Evolutionary conservation across 1,284 basidiomycete species (phyloP).

Genomic region (Grifola frondosa): DNA sequence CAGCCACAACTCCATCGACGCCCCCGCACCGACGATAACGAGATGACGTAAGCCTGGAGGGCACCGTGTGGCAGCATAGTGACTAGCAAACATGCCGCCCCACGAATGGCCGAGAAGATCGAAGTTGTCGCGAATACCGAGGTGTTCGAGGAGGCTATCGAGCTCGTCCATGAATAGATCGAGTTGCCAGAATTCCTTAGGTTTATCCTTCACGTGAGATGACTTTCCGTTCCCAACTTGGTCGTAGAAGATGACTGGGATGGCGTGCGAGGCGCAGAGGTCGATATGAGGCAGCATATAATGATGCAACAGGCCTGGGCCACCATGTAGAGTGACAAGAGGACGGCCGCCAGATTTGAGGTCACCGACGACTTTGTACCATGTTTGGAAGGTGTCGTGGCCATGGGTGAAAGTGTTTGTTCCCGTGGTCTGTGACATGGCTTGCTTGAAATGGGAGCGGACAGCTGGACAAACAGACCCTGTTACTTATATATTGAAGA

Average conservation of each 20-base stretch:
- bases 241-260: slow-evolving; percentile 48
- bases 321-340: slow-evolving; percentile 40
- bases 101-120: slow-evolving; percentile 49
- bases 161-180: slow-evolving; percentile 51
- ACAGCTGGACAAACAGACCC: too few relatives aligned
- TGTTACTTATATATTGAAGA: too few relatives aligned
- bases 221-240: slow-evolving; percentile 46
- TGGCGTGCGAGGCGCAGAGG: slow-evolving; percentile 4
- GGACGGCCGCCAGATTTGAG: slow-evolving; percentile 22
- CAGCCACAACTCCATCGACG: slow-evolving; percentile 32
- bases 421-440: too few relatives aligned
- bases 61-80: slow-evolving; percentile 23
- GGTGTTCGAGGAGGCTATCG: slow-evolving; percentile 40
- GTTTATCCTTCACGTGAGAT: slow-evolving; percentile 39
- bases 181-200: slow-evolving; percentile 44
- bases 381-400: slow-evolving; percentile 25
- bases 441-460: too few relatives aligned
- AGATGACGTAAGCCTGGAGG: slow-evolving; percentile 41
- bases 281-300: slow-evolving; percentile 21
- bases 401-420: too few relatives aligned
- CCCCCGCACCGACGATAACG: slow-evolving; percentile 34
- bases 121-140: slow-evolving; percentile 39
- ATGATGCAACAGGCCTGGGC: slow-evolving; percentile 40
- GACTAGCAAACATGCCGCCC: slow-evolving; percentile 47
- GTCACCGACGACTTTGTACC: slow-evolving; percentile 29